Evolutionary conservation across 2,329 filamentous ascomycete genomes (phyloP).

Genomic region (Hypoxylon sp.): DNA sequence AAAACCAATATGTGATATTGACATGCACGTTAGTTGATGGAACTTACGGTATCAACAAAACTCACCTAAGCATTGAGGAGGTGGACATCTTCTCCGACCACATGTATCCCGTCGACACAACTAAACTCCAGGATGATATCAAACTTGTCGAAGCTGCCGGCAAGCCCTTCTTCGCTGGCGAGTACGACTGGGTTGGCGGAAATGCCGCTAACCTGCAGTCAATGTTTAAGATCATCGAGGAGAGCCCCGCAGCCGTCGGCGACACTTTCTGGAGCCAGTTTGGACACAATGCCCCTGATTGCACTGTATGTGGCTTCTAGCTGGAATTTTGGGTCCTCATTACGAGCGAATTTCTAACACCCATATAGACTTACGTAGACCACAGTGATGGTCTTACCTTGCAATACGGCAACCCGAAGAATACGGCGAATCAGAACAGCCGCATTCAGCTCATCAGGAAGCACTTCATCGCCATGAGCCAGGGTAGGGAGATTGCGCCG

Average conservation of each 20-base stretch:
- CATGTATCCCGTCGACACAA: slow-evolving; percentile 62
- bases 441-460: slow-evolving; percentile 61
- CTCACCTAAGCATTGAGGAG: slow-evolving; percentile 60
- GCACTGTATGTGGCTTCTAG: slow-evolving; percentile 54
- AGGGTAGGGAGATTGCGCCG: slow-evolving; percentile 53
- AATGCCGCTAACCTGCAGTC: slow-evolving; percentile 55
- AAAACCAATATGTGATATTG: not conserved
- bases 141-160: slow-evolving; percentile 54
- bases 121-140: slow-evolving; percentile 59
- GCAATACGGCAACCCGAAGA: slow-evolving; percentile 62
- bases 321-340: not conserved
- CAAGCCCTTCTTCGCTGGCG: slow-evolving; percentile 62
- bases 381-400: slow-evolving; percentile 63
- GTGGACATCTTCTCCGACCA: slow-evolving; percentile 65
- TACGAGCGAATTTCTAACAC: slow-evolving; percentile 8
- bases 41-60: slow-evolving; percentile 59
- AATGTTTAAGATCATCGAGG: slow-evolving; percentile 61
- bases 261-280: slow-evolving; percentile 65
- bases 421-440: slow-evolving; percentile 56
- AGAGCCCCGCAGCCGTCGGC: slow-evolving; percentile 57
- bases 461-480: slow-evolving; percentile 61
- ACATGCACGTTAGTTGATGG: slow-evolving; percentile 35
- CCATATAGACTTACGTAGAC: slow-evolving; percentile 59
- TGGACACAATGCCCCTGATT: slow-evolving; percentile 62
- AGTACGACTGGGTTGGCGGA: slow-evolving; percentile 63